phyloP scores from a whole-genome alignment of 306 rosid species.

The Pterocarpus santalinus region DNA sequence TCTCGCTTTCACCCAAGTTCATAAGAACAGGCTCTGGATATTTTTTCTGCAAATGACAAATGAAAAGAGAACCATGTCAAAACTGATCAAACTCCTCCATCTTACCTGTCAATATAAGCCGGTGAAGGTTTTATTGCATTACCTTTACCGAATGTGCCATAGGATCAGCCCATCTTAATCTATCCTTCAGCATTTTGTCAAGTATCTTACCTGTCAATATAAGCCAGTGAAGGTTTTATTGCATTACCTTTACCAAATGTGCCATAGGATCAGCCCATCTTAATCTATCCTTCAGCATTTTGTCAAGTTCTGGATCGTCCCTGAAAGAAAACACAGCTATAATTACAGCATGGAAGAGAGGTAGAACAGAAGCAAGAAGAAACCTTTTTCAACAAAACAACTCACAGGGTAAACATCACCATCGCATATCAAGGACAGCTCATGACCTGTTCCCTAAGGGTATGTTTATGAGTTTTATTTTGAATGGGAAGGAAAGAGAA shows the following conservation, averaged over 20 bases:
- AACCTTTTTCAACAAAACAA: constrained; percentile 28
- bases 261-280: constrained; percentile 99
- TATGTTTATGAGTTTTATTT: no score
- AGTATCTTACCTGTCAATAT: constrained; percentile 16
- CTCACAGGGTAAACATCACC: constrained; percentile 3
- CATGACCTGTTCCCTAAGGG: constrained; percentile 15
- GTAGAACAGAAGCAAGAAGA: constrained; percentile 10
- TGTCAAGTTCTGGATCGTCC: constrained; percentile 91
- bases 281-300: constrained; percentile 68
- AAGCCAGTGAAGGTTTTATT: constrained; percentile 11
- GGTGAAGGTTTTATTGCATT: constrained; percentile 38
- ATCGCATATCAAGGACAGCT: constrained; percentile 1
- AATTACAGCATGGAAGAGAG: constrained; percentile 13
- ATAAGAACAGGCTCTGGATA: constrained; percentile 62
- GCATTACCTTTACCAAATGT: constrained; percentile 84
- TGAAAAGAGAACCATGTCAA: constrained; percentile 41
- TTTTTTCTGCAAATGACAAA: constrained; percentile 67
- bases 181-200: constrained; percentile 77
- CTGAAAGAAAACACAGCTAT: constrained; percentile 54
- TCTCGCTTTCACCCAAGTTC: constrained; percentile 73
- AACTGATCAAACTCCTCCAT: constrained; percentile 33
- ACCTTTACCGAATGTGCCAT: constrained; percentile 96
- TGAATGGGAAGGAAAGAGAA: no score
- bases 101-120: constrained; percentile 16
- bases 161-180: constrained; percentile 93